A percentile compares a stretch with the other conserved stretches of the same genome.
Evolutionary conservation across 352 stramenopile genomes (phyloP).

Genomic region (Blastocystis hominis): DNA sequence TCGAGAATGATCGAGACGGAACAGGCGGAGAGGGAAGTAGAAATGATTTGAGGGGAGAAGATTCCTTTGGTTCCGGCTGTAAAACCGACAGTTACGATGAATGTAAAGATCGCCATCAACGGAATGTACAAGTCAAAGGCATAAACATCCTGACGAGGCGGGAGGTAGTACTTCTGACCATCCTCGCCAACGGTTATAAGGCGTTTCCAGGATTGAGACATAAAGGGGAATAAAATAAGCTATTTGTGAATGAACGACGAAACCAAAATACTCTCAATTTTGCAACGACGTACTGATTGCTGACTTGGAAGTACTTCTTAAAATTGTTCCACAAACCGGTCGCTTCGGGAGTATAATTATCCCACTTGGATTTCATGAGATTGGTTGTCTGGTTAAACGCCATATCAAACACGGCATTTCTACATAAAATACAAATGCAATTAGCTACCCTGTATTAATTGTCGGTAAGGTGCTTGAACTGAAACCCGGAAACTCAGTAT

Average conservation of each 20-base stretch:
- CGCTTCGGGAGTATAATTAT: slow-evolving; percentile 46
- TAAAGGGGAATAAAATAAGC: slow-evolving; percentile 71
- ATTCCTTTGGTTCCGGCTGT: slow-evolving; percentile 81
- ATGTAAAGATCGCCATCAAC: slow-evolving; percentile 95
- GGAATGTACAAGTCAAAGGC: slow-evolving; percentile 95
- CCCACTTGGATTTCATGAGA: slow-evolving; percentile 48
- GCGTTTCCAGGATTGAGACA: slow-evolving; percentile 71
- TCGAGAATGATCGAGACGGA: background rate
- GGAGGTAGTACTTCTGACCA: slow-evolving; percentile 67
- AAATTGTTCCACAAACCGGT: slow-evolving; percentile 54
- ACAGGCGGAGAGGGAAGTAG: background rate
- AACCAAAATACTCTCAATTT: slow-evolving; percentile 46
- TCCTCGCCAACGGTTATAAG: slow-evolving; percentile 60
- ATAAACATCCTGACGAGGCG: slow-evolving; percentile 87
- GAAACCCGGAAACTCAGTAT: background rate
- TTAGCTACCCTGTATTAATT: no score
- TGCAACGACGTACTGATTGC: slow-evolving; percentile 60
- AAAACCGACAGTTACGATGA: slow-evolving; percentile 90
- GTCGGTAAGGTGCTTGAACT: no score
- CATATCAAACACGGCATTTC: slow-evolving; percentile 56
- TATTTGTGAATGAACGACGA: background rate
- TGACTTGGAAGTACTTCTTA: slow-evolving; percentile 62
- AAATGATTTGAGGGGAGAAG: slow-evolving; percentile 62
- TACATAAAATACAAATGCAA: background rate
- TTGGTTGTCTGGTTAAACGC: slow-evolving; percentile 31